These are phyloP conservation scores for Steccherinum ochraceum DNA, from an alignment of 768 basidiomycete species.

Conservation along the genomic window DNA sequence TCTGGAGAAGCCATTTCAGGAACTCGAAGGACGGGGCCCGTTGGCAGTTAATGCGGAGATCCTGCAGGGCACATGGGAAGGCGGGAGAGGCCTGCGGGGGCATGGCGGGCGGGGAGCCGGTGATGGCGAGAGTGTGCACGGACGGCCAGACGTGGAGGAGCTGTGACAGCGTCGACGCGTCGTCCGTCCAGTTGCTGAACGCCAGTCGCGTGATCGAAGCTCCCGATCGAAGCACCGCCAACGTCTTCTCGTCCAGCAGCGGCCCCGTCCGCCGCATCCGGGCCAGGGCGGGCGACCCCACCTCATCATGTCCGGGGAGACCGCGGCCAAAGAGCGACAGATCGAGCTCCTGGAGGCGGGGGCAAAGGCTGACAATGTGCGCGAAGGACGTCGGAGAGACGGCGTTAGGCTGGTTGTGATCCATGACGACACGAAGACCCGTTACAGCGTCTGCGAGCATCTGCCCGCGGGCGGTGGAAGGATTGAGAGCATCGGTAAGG, in stretches of 20 bases:
- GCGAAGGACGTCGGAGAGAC: constrained; percentile 54
- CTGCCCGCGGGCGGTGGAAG: constrained; percentile 39
- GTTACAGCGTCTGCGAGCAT: constrained; percentile 48
- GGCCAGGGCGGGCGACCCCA: constrained; percentile 27
- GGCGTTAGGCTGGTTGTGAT: constrained; percentile 59
- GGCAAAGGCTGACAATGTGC: constrained; percentile 50
- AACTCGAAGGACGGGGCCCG: constrained; percentile 55
- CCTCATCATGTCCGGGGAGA: constrained; percentile 42
- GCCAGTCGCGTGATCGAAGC: constrained; percentile 47
- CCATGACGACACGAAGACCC: constrained; percentile 50
- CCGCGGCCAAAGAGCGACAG: constrained; percentile 56
- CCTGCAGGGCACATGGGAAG: constrained; percentile 40
- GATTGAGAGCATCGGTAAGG: constrained; percentile 47
- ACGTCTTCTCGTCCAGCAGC: constrained; percentile 31
- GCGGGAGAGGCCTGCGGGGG: constrained; percentile 37
- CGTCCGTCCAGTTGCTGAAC: constrained; percentile 70
- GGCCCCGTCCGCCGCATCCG: constrained; percentile 13
- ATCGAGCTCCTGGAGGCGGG: constrained; percentile 48
- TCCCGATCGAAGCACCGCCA: constrained; percentile 47
- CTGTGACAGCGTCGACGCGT: constrained; percentile 47
- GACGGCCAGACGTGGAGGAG: constrained; percentile 60
- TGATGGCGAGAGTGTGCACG: constrained; percentile 40
- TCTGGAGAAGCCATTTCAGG: constrained; percentile 63
- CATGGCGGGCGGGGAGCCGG: constrained; percentile 50
- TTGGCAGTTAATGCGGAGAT: constrained; percentile 63